Conservation (phyloP, 495 filamentous ascomycete genomes). For the Penicilliopsis zonata region DNA sequence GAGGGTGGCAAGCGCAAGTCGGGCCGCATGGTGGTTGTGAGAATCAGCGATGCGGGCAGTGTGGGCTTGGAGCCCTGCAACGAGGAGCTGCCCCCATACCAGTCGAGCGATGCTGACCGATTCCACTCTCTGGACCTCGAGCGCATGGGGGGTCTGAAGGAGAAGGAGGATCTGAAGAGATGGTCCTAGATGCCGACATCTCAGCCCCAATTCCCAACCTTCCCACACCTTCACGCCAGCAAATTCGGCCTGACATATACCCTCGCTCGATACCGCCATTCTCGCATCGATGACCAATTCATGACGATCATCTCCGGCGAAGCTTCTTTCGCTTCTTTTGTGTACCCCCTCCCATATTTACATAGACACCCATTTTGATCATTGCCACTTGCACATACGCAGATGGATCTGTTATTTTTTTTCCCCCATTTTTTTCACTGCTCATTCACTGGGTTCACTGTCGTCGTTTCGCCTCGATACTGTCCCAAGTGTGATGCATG, state of each 20-base stretch:
- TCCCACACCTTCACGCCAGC: neutral
- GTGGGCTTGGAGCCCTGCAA: constrained; percentile 77
- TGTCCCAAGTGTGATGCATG: too few species aligned
- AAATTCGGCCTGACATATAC: neutral
- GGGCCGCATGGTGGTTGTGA: constrained; percentile 81
- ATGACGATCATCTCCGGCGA: constrained; percentile 26
- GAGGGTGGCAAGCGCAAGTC: constrained; percentile 66
- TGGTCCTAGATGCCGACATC: constrained; percentile 23
- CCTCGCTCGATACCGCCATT: constrained; percentile 5
- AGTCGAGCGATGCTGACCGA: constrained; percentile 58
- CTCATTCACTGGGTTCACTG: too few species aligned
- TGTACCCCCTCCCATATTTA: constrained; percentile 12
- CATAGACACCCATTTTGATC: constrained; percentile 4
- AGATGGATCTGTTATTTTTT: constrained; percentile 8
- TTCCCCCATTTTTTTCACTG: too few species aligned
- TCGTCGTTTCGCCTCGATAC: too few species aligned
- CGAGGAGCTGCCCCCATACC: constrained; percentile 81
- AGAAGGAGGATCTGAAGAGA: constrained; percentile 49
- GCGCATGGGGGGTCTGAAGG: constrained; percentile 86
- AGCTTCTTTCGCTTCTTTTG: constrained; percentile 12
- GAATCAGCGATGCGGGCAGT: constrained; percentile 72
- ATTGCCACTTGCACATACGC: constrained; percentile 27
- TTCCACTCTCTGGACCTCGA: constrained; percentile 92
- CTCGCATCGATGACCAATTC: constrained; percentile 11
- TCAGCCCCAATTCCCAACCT: too few species aligned